These are phyloP conservation scores for Lentinula sp. DNA, from an alignment of 768 basidiomycete species.

Conservation along the genomic window DNA sequence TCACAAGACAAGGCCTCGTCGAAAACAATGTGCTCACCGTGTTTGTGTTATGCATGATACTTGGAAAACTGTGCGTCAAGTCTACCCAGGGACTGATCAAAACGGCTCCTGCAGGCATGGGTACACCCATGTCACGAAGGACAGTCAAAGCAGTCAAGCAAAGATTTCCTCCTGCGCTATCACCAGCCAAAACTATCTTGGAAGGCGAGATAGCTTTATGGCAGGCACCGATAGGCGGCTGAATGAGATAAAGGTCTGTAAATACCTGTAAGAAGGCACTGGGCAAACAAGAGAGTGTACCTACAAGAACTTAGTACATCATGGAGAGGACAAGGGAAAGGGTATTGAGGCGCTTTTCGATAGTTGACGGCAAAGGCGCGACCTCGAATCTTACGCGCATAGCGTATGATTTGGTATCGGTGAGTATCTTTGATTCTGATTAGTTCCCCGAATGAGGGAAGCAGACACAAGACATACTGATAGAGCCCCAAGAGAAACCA, in stretches of 20 bases:
- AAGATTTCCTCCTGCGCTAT: conserved; percentile 72
- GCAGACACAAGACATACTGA: conserved; percentile 32
- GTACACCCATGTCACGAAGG: conserved; percentile 63
- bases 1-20: neutral
- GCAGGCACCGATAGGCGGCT: conserved; percentile 55
- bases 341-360: conserved; percentile 80
- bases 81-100: conserved; percentile 80
- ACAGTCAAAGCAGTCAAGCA: conserved; percentile 54
- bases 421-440: conserved; percentile 38
- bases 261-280: neutral
- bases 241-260: conserved; percentile 67
- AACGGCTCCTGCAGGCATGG: conserved; percentile 69
- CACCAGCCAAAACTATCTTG: conserved; percentile 73
- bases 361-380: conserved; percentile 62
- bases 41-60: conserved; percentile 58
- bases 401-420: conserved; percentile 53
- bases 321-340: conserved; percentile 73
- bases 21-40: conserved; percentile 35
- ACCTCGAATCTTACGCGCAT: conserved; percentile 65
- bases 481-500: conserved; percentile 63
- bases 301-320: conserved; percentile 72
- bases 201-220: conserved; percentile 61
- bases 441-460: neutral
- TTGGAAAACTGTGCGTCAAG: conserved; percentile 80
- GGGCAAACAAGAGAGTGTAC: conserved; percentile 9